Evolutionary conservation across 768 basidiomycete genomes (phyloP).

Genomic region (Auriscalpium vulgare): DNA sequence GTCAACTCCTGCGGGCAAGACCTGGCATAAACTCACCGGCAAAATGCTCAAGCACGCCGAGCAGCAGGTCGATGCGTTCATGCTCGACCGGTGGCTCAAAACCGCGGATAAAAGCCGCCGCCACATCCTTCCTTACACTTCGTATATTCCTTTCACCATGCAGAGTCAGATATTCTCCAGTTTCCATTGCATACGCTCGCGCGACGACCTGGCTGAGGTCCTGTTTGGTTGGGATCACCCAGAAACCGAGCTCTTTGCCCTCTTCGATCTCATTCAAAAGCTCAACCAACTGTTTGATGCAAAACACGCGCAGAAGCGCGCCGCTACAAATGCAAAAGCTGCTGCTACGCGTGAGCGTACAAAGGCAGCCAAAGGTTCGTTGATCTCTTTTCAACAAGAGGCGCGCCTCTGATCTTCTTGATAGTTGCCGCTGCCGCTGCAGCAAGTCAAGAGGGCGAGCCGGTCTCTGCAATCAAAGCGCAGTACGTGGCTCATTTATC

Average conservation of each 20-base stretch:
- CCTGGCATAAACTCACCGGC: neutral
- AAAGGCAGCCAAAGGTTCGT: neutral
- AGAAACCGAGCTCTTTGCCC: neutral
- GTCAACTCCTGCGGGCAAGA: neutral
- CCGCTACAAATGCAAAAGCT: neutral
- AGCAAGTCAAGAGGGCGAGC: too few relatives aligned
- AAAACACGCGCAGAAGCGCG: neutral
- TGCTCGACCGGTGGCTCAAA: neutral
- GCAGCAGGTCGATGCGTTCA: neutral
- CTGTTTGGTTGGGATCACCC: neutral
- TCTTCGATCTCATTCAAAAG: neutral
- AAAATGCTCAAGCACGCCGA: neutral
- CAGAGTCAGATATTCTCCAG: neutral
- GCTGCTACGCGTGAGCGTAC: neutral
- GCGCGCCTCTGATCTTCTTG: too few relatives aligned
- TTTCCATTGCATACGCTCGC: neutral
- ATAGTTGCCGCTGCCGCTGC: too few relatives aligned
- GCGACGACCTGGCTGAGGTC: neutral
- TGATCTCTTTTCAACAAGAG: too few relatives aligned
- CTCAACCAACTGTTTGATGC: neutral
- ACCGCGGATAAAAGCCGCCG: neutral
- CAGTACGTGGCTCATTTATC: too few relatives aligned
- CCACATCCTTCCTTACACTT: neutral
- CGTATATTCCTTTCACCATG: neutral
- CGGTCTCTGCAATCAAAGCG: too few relatives aligned